Base-by-base conservation (phyloP, 306 rosid species). In the Sophora flavescens region DNA sequence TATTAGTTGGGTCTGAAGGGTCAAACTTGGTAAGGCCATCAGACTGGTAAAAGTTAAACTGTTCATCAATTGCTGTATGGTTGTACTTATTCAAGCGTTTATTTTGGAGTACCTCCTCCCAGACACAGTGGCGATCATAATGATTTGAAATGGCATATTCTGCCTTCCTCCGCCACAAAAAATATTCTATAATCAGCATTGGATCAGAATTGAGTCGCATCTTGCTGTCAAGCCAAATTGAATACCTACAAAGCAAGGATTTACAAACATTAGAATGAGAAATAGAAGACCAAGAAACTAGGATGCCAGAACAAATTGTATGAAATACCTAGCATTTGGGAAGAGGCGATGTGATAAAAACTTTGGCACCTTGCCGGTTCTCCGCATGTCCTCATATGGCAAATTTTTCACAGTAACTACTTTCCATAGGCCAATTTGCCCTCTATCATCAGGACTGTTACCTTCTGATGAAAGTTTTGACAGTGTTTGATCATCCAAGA, bases 211-310 rank as follows among this genome's bases (percentile, higher is more conserved):
- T 86, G 67, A 94, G 98, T 75, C 97, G 90, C 93, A 90, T 86
- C 87, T 94, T 94, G 91, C 98, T 94, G 84, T 94, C 98, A 53
- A 94, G 84, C 98, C 98, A 94, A 86, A 94, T 90, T 7, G 97
- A 94, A 78, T 94, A 94, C 97, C 97, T 94, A 78, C 26, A 70
- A 83, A 85, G 51, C 80, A 81, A 73, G 35, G 32, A 80, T 68
- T 45, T 33, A 28, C 71, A 45, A 74, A 59, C 67, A 67, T 71
- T 50, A 75, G 39, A 75, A 41, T 26, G 28, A 26, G 72, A 70
- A 72, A 32, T 51, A 74, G 51, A 72, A 74, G 14, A 73, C 59
- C 72, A 68, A 64, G 35, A 70, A 80, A 77, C 57, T 60, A 50
- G 47, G 67, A 61, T 64, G 64, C 78, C 13, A 71, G 70, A 68